Base-by-base conservation (phyloP, 129 eudicot species). In the Helianthus tuberosus region DNA sequence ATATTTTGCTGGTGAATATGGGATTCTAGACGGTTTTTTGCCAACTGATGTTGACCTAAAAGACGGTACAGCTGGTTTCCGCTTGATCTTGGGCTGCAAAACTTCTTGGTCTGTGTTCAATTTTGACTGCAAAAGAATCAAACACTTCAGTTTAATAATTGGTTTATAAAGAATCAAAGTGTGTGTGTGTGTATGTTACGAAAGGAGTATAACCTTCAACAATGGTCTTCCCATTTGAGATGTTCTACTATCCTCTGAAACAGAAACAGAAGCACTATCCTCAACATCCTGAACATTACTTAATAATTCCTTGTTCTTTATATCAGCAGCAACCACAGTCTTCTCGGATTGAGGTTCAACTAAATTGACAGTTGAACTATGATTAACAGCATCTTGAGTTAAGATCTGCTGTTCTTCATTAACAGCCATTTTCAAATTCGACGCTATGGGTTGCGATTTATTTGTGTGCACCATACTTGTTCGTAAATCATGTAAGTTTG, bases 51-150 rank as follows among this genome's bases (percentile, higher is more conserved):
- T 15, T 72, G 83, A 79, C 44, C 62, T 72, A 64, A 79, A 79
- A 36, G 89, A 63, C 44, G 91, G 86, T 49, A 81, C 60, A 68
- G 75, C 84, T 66, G 88, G 80, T 44, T 72, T 86, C 62, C 83
- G 84, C 77, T 83, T 89, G 78, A 74, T 88, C 71, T 57, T 65
- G 4, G 75, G 77, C 66, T 75, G 77, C 60, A 81, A 53, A 51
- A 70, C 84, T 52, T 85, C 86, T 49, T 82, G 78, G 9, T 68
- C 82, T 43, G 75, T 68, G 66, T 61, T 81, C 73, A 59, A 68
- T 43, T 68, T 76, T 71, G 82, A 84, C 82, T 78, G 76, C 52
- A 73, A 36, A 23, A 39, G 6, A 71, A 70, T 50, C 58, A 63
- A 62, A 78, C 50, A 61, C 25, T 23, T 69, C 29, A 78, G 27